phyloP scores from a whole-genome alignment of 1,284 basidiomycete genomes.

The Fomes fomentarius region DNA sequence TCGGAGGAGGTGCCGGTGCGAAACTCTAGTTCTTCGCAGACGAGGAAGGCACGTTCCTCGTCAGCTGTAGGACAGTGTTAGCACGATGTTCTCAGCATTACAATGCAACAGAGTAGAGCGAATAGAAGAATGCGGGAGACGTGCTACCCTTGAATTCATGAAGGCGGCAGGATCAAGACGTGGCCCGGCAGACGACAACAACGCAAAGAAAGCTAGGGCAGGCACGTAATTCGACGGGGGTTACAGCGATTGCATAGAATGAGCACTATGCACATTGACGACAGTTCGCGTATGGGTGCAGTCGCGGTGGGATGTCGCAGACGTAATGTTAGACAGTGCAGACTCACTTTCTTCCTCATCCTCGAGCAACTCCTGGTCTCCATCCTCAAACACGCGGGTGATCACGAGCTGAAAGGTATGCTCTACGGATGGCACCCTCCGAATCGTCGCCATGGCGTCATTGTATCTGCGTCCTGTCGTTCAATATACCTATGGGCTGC shows the following conservation, averaged over 20 bases:
- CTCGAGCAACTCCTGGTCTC: slow-evolving; percentile 91
- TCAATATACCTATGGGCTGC: background rate
- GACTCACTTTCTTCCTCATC: slow-evolving; percentile 95
- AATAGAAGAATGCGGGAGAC: too few relatives aligned
- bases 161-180: too few relatives aligned
- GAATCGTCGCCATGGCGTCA: slow-evolving; percentile 93
- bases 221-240: too few relatives aligned
- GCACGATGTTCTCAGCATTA: too few relatives aligned
- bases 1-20: slow-evolving; percentile 71
- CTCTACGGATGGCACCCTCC: slow-evolving; percentile 81
- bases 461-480: slow-evolving; percentile 69
- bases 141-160: too few relatives aligned
- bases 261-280: too few relatives aligned
- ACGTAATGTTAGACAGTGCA: too few relatives aligned
- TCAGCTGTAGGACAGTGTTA: slow-evolving; percentile 57
- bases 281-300: background rate
- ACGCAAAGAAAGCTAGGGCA: too few relatives aligned
- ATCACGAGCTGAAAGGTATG: slow-evolving; percentile 97
- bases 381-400: slow-evolving; percentile 93
- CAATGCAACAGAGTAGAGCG: too few relatives aligned
- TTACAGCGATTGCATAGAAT: too few relatives aligned
- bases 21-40: slow-evolving; percentile 89
- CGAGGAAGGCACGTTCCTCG: slow-evolving; percentile 90
- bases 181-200: too few relatives aligned
- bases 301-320: background rate